Conservation (phyloP, 306 rosid genomes). For the Citrullus mucosospermus region DNA sequence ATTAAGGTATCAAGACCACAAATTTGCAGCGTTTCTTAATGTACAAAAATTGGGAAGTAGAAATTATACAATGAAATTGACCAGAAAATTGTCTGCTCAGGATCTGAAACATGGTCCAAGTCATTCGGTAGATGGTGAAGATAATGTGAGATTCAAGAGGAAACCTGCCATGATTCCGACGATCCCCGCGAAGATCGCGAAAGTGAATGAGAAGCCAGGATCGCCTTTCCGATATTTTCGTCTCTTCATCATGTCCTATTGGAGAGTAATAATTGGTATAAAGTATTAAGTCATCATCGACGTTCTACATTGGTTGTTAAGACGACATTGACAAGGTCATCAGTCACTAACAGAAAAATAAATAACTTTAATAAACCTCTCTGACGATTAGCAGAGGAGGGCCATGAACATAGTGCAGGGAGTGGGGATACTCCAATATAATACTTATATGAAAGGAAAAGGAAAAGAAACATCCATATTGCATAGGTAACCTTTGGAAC, state of each 20-base stretch:
- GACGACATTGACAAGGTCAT: neutral
- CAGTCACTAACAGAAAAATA: neutral
- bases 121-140: constrained; percentile 52
- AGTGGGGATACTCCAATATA: neutral
- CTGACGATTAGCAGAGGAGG: neutral
- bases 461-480: neutral
- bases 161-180: constrained; percentile 74
- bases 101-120: constrained; percentile 3
- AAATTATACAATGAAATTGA: constrained; percentile 12
- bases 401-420: neutral
- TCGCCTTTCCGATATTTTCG: constrained; percentile 41
- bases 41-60: constrained; percentile 3
- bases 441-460: neutral
- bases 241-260: constrained; percentile 53
- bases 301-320: neutral
- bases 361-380: neutral
- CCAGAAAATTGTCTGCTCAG: neutral
- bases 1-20: neutral
- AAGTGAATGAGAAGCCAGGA: constrained; percentile 63
- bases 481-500: neutral
- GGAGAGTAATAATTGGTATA: neutral
- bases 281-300: neutral
- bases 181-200: constrained; percentile 64
- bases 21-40: neutral
- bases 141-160: constrained; percentile 54